Evolutionary conservation across 225 moss, liverwort and hornwort genomes (phyloP).

Genomic region (Straminergon stramineum): DNA sequence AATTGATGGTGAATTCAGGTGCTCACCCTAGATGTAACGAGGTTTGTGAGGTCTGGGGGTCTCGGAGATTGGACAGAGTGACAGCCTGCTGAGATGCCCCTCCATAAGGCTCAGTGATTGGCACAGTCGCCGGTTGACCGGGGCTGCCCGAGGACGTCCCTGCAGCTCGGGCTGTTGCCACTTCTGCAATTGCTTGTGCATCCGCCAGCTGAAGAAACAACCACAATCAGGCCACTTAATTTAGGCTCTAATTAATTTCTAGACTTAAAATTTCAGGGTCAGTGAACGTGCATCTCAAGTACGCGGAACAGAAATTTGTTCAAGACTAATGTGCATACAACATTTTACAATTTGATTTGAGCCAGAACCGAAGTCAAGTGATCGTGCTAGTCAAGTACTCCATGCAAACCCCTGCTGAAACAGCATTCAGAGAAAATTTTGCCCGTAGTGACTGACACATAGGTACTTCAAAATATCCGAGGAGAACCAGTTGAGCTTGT

Average conservation of each 20-base stretch:
- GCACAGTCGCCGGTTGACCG: slow-evolving; percentile 18
- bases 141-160: slow-evolving; percentile 26
- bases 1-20: not conserved
- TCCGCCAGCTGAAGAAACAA: slow-evolving; percentile 48
- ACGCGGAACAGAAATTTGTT: not conserved
- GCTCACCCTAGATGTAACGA: slow-evolving; percentile 79
- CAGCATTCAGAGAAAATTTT: not conserved
- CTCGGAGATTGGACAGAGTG: slow-evolving; percentile 63
- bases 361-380: not conserved
- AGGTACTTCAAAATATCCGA: too few species aligned
- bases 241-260: not conserved
- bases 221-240: not conserved
- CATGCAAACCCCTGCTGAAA: not conserved
- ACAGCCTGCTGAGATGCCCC: slow-evolving; percentile 41
- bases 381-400: not conserved
- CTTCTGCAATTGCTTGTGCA: slow-evolving; percentile 72
- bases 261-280: not conserved
- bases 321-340: not conserved
- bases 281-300: not conserved
- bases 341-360: not conserved
- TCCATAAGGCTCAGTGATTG: slow-evolving; percentile 21
- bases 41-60: slow-evolving; percentile 76
- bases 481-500: not conserved
- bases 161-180: slow-evolving; percentile 30
- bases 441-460: not conserved